These are phyloP conservation scores for Smittium mucronatum DNA, from an alignment of 371 early-diverging fungal genomes.

Conservation along the genomic window DNA sequence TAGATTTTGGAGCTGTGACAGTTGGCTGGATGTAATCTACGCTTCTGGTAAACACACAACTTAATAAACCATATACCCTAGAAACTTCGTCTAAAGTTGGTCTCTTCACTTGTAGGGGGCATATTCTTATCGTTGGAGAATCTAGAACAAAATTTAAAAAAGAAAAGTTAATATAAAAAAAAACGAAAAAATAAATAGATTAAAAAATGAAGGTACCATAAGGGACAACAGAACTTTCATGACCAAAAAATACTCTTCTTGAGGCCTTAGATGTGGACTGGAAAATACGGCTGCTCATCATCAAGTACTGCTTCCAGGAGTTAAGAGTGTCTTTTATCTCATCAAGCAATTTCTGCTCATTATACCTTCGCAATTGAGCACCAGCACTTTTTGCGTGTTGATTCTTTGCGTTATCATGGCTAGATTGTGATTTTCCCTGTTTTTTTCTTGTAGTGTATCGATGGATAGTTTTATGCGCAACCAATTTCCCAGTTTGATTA, in stretches of 20 bases:
- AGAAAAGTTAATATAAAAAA: neutral
- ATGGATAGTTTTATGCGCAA: conserved; percentile 80
- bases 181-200: neutral
- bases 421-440: conserved; percentile 85
- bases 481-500: conserved; percentile 38
- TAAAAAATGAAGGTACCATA: neutral
- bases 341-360: conserved; percentile 61
- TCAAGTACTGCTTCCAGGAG: conserved; percentile 7
- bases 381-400: conserved; percentile 77
- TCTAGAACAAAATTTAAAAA: neutral
- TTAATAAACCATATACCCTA: conserved; percentile 32
- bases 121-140: neutral
- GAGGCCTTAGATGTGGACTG: conserved; percentile 5
- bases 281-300: conserved; percentile 15
- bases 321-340: conserved; percentile 59
- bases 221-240: neutral
- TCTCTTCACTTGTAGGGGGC: conserved; percentile 27
- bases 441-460: conserved; percentile 89
- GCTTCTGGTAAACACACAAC: conserved; percentile 14
- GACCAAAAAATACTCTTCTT: conserved; percentile 19
- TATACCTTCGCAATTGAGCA: conserved; percentile 74
- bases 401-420: conserved; percentile 66
- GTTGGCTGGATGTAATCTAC: conserved; percentile 10
- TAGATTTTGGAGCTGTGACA: neutral
- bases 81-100: conserved; percentile 53